Evolutionary conservation across 2,329 filamentous ascomycete species (phyloP), one percentile per base, ranked within the genome.

Genomic region (Cladosporium sp.): DNA sequence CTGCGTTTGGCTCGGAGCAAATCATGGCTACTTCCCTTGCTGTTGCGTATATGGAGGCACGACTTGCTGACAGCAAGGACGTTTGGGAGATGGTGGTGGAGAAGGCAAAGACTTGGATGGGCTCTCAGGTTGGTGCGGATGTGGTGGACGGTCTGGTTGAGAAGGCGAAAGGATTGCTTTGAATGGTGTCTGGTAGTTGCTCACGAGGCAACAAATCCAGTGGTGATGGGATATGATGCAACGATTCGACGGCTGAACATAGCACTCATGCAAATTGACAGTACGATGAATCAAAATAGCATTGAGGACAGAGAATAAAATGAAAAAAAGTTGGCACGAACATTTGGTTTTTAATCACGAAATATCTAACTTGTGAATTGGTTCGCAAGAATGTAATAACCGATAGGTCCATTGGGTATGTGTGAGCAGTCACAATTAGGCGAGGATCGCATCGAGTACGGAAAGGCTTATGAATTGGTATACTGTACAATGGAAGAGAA

Each of bases 41-140:
- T 1, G 64, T 88, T 8, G 78, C 75, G 1, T 85, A 78, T 66
- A 73, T 91, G 67, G 81, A 85, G 70, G 73, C 60, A 48, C 81
- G 78, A 63, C 70, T 86, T 65, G 69, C 39, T 0, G 76, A 68
- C 0, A 79, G 85, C 59, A 77, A 79, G 72, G 88, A 87, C 2
- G 80, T 81, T 7, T 91, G 88, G 88, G 87, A 88, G 67, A 79
- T 91, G 79, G 76, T 90, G 46, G 85, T 83, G 18, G 83, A 84
- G 11, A 90, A 89, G 79, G 87, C 85, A 0, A 79, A 77, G 70
- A 46, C 23, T 13, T 75, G 72, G 71, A 32, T 72, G 65, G 26
- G 25, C 4, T 18, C 54, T 5, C 54, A 46, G 5, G 46, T 53
- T 5, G 48, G 10, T 7, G 23, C 23, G 7, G 54, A 28, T 14